phyloP scores from a whole-genome alignment of 1,284 basidiomycete genomes.

The Athelia psychrophila region DNA sequence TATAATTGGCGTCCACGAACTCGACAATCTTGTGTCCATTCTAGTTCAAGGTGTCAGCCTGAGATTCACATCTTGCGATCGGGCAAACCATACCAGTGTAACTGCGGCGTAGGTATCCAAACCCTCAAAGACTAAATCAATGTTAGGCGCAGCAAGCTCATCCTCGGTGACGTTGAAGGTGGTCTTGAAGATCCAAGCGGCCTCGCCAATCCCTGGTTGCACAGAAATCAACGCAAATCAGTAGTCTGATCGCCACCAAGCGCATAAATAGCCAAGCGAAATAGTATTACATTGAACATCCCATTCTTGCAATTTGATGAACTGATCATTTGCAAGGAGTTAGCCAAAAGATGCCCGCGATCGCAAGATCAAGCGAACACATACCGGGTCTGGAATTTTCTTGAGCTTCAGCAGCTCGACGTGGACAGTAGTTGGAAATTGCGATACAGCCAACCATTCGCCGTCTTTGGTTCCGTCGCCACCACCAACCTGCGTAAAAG shows the following conservation, averaged over 20 bases:
- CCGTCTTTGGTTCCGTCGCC: constrained; percentile 53
- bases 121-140: constrained; percentile 84
- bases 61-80: neutral
- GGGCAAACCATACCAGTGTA: constrained; percentile 36
- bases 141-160: constrained; percentile 44
- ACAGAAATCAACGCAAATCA: neutral
- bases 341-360: constrained; percentile 7
- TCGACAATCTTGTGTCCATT: constrained; percentile 67
- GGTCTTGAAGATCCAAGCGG: constrained; percentile 82
- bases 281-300: constrained; percentile 73
- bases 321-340: constrained; percentile 43
- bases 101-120: constrained; percentile 83
- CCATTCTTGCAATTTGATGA: constrained; percentile 79
- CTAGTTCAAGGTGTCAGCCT: constrained; percentile 31
- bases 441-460: constrained; percentile 62
- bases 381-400: constrained; percentile 79
- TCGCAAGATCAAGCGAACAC: constrained; percentile 17
- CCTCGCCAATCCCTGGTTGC: constrained; percentile 78
- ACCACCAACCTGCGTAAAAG: constrained; percentile 66
- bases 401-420: constrained; percentile 74
- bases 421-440: constrained; percentile 82
- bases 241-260: neutral
- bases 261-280: constrained; percentile 6
- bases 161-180: constrained; percentile 51
- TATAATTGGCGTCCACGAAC: constrained; percentile 31